Evolutionary conservation across 805 yeast genomes (phyloP).

Genomic region (Candida patagonica): DNA sequence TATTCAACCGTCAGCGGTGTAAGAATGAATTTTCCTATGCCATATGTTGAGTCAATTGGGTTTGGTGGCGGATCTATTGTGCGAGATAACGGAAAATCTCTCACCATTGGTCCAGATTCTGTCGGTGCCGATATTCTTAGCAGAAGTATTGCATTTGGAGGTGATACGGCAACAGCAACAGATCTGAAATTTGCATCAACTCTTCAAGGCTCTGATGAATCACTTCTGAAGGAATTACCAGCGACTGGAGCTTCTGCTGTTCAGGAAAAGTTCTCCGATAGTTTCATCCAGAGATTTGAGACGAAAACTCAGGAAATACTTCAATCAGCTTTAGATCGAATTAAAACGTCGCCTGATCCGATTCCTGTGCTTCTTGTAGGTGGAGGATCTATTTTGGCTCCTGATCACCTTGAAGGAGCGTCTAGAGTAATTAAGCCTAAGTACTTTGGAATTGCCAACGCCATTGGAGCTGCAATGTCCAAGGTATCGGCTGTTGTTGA

Average conservation of each 20-base stretch:
- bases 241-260: neutral
- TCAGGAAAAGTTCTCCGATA: conserved; percentile 13
- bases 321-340: conserved; percentile 34
- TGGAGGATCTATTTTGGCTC: conserved; percentile 41
- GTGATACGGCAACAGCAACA: conserved; percentile 33
- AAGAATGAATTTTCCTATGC: conserved; percentile 39
- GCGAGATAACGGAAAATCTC: conserved; percentile 1
- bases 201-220: conserved; percentile 14
- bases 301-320: conserved; percentile 25
- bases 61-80: conserved; percentile 44
- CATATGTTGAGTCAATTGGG: conserved; percentile 41
- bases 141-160: conserved; percentile 35
- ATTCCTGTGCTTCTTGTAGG: conserved; percentile 39
- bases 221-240: conserved; percentile 1
- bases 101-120: conserved; percentile 36
- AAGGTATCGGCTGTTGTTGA: conserved; percentile 31
- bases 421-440: conserved; percentile 35
- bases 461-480: conserved; percentile 42
- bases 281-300: conserved; percentile 11
- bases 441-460: conserved; percentile 38
- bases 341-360: conserved; percentile 38
- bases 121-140: conserved; percentile 34
- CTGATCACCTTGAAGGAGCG: conserved; percentile 33
- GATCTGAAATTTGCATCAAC: conserved; percentile 24
- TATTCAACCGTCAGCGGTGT: conserved; percentile 40